Evolutionary conservation across 1,284 basidiomycete genomes (phyloP), one percentile per base, ranked within the genome.

Genomic region (Xerocomus amazonicus): DNA sequence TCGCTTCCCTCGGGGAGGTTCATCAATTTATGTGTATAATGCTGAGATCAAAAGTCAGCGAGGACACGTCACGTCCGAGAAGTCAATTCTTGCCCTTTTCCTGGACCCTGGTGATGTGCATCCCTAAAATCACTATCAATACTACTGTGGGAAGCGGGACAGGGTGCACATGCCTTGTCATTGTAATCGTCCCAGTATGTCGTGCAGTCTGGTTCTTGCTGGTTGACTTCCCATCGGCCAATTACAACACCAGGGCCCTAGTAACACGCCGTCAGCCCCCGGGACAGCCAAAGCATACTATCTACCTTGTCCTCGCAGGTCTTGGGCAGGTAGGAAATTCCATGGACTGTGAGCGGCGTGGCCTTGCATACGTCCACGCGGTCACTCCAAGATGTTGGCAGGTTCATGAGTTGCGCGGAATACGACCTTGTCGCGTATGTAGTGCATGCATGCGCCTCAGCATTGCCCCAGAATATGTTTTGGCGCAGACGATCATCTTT

Each of bases 61-160:
- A 6, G 8, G 10, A 29, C 13, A 31, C 28, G n/a, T 16, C 17
- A 6, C 6, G 17, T 41, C 9, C 16, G 4, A 12, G 19, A 26
- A 23, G 10, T 14, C 28, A 14, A 7, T 3, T 2, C 51, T 52
- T 40, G 27, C 61, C 52, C 48, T 61, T 51, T 45, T 63, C n/a
- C 56, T 53, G 4, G 62, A 68, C 3, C 52, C 53, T 1, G 26
- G 46, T 6, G 65, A 67, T 3, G 60, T 57, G 31, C 62, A 65
- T 2, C 62, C 64, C 66, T 67, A 32, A 10, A 6, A 17, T 12
- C 3, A 3, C n/a, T 34, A 26, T 57, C 19, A 56, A 36, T 1
- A 32, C 23, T 19, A 26, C 43, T 13, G 9, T 34, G 3, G 19
- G n/a, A 26, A 34, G 16, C 12, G 12, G n/a, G 35, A 12, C 8